Conservation (phyloP, 2,329 filamentous ascomycete species). For the Talaromyces amestolkiae region DNA sequence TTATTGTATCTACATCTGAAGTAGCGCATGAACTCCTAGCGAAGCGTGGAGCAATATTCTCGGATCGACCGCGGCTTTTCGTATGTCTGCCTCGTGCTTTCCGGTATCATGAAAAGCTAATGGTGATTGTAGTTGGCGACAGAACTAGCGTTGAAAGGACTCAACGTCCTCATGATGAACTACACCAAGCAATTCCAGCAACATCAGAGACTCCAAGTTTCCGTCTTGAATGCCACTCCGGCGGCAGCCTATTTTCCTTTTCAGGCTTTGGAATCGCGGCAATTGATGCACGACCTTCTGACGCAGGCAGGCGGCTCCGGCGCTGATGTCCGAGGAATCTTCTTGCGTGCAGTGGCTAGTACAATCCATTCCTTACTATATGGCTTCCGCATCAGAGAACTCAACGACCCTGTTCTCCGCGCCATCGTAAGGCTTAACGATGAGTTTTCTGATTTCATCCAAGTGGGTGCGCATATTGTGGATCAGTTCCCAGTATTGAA, state of each 20-base stretch:
- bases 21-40: conserved; percentile 37
- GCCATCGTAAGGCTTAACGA: conserved; percentile 20
- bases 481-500: conserved; percentile 48
- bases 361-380: conserved; percentile 21
- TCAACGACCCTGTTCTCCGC: conserved; percentile 25
- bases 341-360: conserved; percentile 20
- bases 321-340: conserved; percentile 16
- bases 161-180: conserved; percentile 49
- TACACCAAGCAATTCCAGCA: conserved; percentile 51
- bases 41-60: conserved; percentile 35
- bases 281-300: conserved; percentile 21
- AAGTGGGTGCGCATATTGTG: conserved; percentile 47
- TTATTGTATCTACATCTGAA: conserved; percentile 32
- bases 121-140: conserved; percentile 15
- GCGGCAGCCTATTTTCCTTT: conserved; percentile 21
- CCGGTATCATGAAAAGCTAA: not conserved
- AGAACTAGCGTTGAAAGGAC: conserved; percentile 29
- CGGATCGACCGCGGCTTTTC: conserved; percentile 29
- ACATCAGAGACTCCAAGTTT: conserved; percentile 46
- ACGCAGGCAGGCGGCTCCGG: not conserved
- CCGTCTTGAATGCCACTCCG: conserved; percentile 41
- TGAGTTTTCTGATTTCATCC: conserved; percentile 47
- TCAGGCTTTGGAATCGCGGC: conserved; percentile 19
- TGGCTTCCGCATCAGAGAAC: conserved; percentile 37
- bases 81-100: not conserved